Conservation (phyloP, 1,284 basidiomycete species). For the Cutaneotrichosporon cavernicola region DNA sequence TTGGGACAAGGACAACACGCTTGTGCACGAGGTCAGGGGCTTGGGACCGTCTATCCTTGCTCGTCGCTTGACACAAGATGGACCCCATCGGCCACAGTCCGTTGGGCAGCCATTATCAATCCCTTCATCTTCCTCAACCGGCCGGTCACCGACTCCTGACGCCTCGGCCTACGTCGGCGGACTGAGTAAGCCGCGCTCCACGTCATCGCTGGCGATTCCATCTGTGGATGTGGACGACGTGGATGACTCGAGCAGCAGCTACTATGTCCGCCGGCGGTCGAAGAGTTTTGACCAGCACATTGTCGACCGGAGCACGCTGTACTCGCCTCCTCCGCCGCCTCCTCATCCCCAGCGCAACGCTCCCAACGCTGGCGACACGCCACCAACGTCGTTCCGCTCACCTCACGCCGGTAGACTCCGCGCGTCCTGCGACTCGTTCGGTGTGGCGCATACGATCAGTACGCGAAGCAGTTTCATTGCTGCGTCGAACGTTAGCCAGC, state of each 20-base stretch:
- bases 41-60: not conserved
- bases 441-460: constrained; percentile 11
- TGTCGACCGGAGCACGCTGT: constrained; percentile 13
- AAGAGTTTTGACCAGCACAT: constrained; percentile 15
- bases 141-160: constrained; percentile 1
- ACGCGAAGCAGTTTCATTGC: constrained; percentile 2
- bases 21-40: not conserved
- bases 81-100: not conserved
- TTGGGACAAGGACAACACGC: constrained; percentile 20
- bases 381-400: constrained; percentile 1
- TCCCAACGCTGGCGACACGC: not conserved
- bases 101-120: not conserved
- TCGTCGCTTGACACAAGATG: not conserved
- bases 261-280: constrained; percentile 13
- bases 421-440: constrained; percentile 21
- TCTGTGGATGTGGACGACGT: not conserved
- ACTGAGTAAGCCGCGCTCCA: constrained; percentile 2
- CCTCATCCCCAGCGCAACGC: constrained; percentile 9
- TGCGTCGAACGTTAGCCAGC: not conserved
- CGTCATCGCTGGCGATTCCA: constrained; percentile 1
- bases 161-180: not conserved
- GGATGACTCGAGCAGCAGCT: constrained; percentile 5
- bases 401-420: not conserved
- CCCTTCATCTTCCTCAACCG: not conserved
- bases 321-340: constrained; percentile 22